Base-by-base conservation (phyloP, 2,329 filamentous ascomycete species). In the Neobulgaria alba region DNA sequence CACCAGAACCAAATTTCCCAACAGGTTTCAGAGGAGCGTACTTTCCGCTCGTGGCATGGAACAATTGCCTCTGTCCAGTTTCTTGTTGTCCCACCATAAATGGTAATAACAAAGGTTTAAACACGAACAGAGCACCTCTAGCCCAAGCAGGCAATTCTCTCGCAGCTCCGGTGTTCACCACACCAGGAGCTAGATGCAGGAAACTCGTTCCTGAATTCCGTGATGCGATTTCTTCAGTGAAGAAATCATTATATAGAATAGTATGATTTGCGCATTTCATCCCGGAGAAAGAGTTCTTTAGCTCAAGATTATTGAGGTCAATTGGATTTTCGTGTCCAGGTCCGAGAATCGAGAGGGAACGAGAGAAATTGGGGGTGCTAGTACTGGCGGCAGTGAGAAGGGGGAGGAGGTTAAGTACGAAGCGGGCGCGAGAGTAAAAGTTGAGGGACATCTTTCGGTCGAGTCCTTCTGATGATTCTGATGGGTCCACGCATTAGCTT, bases 341-440 rank as follows among this genome's bases (percentile, higher is more conserved):
- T 0, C 66, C 68, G 1, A 73, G 59, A n/a, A 79, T 66, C n/a
- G 61, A 69, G 17, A 79, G 65, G 7, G 77, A 71, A 7, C 75
- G 71, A 0, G 69, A 65, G 17, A 77, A 63, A 4, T 60, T 46
- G 0, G 63, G 50, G 0, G 73, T 66, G 9, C 62, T 61, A 8
- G 39, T 38, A 17, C 39, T 47, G 15, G 53, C 52, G 10, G 38
- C 45, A 32, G 36, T 43, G 2, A 82, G 63, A 0, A 71, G 63
- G 0, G 77, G 76, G 7, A 79, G 67, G 1, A 82, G 66, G 39
- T 77, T 75, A 33, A 65, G 42, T 10, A 72, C 64, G 51, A 79
- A 73, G 29, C 73, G 72, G 47, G 72, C 66, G 15, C 77, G 76
- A 3, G 71, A 65, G 58, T 80, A 79, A 58, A 71, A 73, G 15